These are phyloP conservation scores for Aphanoascus verrucosus DNA, from an alignment of 2,329 filamentous ascomycete genomes.

Conservation along the genomic window DNA sequence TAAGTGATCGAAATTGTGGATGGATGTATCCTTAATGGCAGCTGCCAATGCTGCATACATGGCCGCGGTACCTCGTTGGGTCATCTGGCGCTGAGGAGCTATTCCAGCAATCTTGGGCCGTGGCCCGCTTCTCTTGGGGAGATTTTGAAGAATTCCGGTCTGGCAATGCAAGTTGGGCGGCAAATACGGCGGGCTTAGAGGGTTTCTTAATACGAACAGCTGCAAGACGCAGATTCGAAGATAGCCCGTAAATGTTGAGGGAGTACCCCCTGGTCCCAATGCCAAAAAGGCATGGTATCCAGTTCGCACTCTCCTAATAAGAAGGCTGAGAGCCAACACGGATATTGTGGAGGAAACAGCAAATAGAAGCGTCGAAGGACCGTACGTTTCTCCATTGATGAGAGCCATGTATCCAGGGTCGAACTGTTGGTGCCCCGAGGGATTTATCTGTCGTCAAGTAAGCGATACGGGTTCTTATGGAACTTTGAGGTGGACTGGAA, in stretches of 20 bases:
- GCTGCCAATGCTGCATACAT: conserved; percentile 48
- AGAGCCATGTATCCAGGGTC: background rate
- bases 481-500: background rate
- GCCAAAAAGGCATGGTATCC: conserved; percentile 60
- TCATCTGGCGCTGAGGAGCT: conserved; percentile 68
- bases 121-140: conserved; percentile 53
- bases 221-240: conserved; percentile 61
- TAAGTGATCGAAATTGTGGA: conserved; percentile 39
- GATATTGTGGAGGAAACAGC: conserved; percentile 42
- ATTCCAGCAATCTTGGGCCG: conserved; percentile 63
- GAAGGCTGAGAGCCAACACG: conserved; percentile 33
- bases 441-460: background rate
- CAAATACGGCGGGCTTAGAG: conserved; percentile 49
- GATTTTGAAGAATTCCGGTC: conserved; percentile 48
- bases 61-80: conserved; percentile 49
- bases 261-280: conserved; percentile 71
- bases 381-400: background rate
- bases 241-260: conserved; percentile 62
- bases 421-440: background rate
- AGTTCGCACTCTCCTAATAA: conserved; percentile 50
- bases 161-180: conserved; percentile 44
- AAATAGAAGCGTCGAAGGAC: conserved; percentile 12
- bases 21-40: conserved; percentile 44
- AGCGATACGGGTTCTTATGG: background rate
- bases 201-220: conserved; percentile 59